Percentiles rank a stretch among this genome's conserved stretches.
phyloP scores from a whole-genome alignment of 192 early-diverging fungal genomes.

The Chytriomyces hyalinus region DNA sequence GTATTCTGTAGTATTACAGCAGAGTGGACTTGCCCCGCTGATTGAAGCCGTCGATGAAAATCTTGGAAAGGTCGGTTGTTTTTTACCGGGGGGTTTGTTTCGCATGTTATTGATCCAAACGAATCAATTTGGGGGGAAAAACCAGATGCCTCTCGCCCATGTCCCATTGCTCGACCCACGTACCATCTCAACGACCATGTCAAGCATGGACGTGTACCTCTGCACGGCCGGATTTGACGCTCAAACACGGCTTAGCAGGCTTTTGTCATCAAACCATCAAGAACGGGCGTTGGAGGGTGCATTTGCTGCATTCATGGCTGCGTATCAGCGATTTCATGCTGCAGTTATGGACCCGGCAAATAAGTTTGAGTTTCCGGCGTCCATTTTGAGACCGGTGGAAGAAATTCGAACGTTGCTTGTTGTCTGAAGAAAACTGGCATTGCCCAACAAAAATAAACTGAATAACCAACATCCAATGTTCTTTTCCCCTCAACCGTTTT shows the following conservation, averaged over 20 bases:
- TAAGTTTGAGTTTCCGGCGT: constrained; percentile 23
- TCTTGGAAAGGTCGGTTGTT: constrained; percentile 49
- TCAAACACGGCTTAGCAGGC: constrained; percentile 34
- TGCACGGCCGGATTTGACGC: constrained; percentile 64
- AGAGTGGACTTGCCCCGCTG: constrained; percentile 65
- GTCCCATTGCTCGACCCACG: constrained; percentile 58
- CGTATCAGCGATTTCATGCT: constrained; percentile 20
- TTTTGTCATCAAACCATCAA: constrained; percentile 13
- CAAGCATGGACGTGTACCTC: constrained; percentile 72
- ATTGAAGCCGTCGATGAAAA: constrained; percentile 63
- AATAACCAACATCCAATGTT: too few relatives aligned
- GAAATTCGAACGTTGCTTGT: constrained; percentile 20
- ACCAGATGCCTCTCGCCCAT: constrained; percentile 61
- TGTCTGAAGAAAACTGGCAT: background rate
- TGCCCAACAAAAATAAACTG: background rate
- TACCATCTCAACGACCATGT: constrained; percentile 58
- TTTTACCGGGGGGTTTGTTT: too few relatives aligned
- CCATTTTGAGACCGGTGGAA: constrained; percentile 20
- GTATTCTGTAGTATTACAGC: constrained; percentile 64
- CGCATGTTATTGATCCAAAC: too few relatives aligned
- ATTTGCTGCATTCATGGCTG: constrained; percentile 21
- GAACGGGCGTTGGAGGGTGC: constrained; percentile 21
- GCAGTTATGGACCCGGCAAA: constrained; percentile 16
- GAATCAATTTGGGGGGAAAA: background rate
- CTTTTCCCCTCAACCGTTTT: too few relatives aligned